Evolutionary conservation across 192 early-diverging fungal species (phyloP).

Genomic region (Dissophora ornata): DNA sequence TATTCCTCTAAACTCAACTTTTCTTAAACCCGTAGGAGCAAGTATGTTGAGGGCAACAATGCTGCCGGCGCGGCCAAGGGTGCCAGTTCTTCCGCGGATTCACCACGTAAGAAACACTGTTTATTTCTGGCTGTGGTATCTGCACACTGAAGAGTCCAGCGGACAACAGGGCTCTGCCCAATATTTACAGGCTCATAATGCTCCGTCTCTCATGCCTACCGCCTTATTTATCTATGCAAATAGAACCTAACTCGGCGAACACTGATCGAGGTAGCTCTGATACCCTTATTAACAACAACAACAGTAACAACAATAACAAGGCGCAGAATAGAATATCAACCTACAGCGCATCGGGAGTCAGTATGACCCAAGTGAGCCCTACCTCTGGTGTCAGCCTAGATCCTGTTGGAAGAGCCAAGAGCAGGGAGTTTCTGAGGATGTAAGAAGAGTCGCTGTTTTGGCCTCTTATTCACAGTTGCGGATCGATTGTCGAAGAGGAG

Average conservation of each 20-base stretch:
- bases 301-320: conserved; percentile 21
- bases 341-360: conserved; percentile 34
- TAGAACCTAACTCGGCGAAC: no score
- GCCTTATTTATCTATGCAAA: no score
- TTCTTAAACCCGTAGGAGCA: conserved; percentile 27
- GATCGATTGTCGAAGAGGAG: no score
- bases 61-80: conserved; percentile 12
- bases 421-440: conserved; percentile 54
- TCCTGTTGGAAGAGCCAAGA: conserved; percentile 46
- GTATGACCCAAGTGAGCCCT: conserved; percentile 50
- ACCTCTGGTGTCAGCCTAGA: conserved; percentile 29
- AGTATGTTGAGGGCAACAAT: conserved; percentile 37
- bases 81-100: background rate
- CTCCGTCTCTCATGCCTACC: no score
- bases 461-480: no score
- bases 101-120: conserved; percentile 7
- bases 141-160: no score
- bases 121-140: no score
- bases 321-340: conserved; percentile 51
- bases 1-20: background rate
- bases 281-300: conserved; percentile 2
- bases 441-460: no score
- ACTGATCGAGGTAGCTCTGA: conserved; percentile 1
- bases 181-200: no score
- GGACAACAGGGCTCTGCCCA: no score